These are phyloP conservation scores for Paramecium octaurelia DNA, from an alignment of 73 alveolate genomes.

Conservation along the genomic window DNA sequence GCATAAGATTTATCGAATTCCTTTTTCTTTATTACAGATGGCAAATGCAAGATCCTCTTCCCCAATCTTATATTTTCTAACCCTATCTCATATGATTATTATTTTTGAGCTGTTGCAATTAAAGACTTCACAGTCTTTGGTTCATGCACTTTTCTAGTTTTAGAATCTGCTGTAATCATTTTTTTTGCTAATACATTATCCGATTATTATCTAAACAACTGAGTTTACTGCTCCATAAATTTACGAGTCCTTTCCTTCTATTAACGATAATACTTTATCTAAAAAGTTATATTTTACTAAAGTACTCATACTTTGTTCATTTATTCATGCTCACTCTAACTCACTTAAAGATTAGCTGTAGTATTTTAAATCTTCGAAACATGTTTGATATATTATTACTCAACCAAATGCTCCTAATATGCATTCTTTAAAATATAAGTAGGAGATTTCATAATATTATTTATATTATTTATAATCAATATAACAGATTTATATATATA, in stretches of 20 bases:
- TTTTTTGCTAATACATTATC: neutral
- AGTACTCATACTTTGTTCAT: conserved; percentile 13
- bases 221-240: neutral
- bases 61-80: conserved; percentile 28
- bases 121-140: neutral
- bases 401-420: conserved; percentile 3
- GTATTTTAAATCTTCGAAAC: neutral
- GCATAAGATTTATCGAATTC: neutral
- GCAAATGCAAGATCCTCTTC: neutral
- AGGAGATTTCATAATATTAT: conserved; percentile 37
- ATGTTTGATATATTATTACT: conserved; percentile 1
- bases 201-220: neutral
- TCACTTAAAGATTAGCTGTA: neutral
- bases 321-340: neutral
- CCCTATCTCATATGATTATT: conserved; percentile 28
- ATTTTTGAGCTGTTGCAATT: neutral
- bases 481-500: neutral
- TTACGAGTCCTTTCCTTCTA: conserved; percentile 18
- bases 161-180: neutral
- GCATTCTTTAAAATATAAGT: conserved; percentile 35
- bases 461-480: neutral
- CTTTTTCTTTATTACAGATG: neutral
- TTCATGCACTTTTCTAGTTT: neutral
- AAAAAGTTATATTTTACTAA: neutral
- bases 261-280: neutral